Evolutionary conservation across 2,329 filamentous ascomycete species (phyloP).

Genomic region (Dactylellina parvicollis): DNA sequence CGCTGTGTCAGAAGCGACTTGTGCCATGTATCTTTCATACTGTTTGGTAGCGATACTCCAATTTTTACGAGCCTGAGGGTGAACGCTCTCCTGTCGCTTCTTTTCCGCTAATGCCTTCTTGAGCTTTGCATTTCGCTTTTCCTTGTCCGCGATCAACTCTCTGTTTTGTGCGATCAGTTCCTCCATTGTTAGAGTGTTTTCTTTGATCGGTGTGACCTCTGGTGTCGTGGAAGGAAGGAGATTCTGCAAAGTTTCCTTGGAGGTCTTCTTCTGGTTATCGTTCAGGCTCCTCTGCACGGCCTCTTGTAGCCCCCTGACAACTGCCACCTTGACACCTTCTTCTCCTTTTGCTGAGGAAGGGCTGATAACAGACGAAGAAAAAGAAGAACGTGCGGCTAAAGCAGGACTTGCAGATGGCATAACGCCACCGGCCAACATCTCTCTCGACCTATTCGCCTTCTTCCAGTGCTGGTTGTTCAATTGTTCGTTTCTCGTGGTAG

Average conservation of each 20-base stretch:
- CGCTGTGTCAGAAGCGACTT: too few relatives aligned
- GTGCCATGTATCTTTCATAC: too few relatives aligned
- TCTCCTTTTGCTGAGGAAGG: background rate
- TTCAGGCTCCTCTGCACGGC: background rate
- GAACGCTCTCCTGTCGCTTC: background rate
- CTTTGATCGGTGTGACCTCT: background rate
- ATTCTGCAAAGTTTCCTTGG: conserved; percentile 1
- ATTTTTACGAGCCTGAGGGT: background rate
- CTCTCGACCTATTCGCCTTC: conserved; percentile 16
- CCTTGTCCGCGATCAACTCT: background rate
- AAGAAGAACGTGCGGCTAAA: too few relatives aligned
- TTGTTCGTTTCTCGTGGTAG: conserved; percentile 38
- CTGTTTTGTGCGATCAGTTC: background rate
- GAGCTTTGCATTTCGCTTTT: background rate
- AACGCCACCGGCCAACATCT: background rate
- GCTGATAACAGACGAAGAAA: background rate
- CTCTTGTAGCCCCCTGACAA: too few relatives aligned
- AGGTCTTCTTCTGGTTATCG: background rate
- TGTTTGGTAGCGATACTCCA: background rate
- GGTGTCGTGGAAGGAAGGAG: background rate
- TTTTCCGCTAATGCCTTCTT: background rate
- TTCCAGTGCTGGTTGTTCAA: conserved; percentile 41
- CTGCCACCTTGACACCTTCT: background rate
- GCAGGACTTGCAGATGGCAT: conserved; percentile 1
- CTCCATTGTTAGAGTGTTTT: background rate